Conservation (phyloP, 2,329 filamentous ascomycete genomes). For the Monilinia laxa region DNA sequence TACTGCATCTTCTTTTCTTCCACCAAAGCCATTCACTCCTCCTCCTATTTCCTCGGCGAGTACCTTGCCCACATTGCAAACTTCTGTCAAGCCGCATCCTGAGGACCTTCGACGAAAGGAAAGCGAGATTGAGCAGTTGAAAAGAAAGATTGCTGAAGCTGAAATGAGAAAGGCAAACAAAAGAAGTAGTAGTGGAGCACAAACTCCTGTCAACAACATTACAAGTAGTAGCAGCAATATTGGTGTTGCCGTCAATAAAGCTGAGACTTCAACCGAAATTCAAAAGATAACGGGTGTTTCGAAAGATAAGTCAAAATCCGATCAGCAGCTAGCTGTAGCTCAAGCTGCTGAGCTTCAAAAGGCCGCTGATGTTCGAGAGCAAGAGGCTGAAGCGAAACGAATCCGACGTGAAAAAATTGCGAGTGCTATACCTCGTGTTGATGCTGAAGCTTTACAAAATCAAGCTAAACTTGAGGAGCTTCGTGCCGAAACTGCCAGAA, state of each 20-base stretch:
- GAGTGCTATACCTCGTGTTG: conserved; percentile 37
- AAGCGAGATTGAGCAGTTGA: conserved; percentile 60
- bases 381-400: conserved; percentile 36
- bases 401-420: conserved; percentile 40
- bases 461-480: conserved; percentile 37
- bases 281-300: conserved; percentile 33
- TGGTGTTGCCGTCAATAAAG: conserved; percentile 27
- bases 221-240: conserved; percentile 22
- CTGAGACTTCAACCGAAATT: conserved; percentile 35
- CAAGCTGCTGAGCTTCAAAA: conserved; percentile 34
- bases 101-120: conserved; percentile 53
- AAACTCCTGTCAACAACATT: conserved; percentile 32
- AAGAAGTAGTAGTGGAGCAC: conserved; percentile 35
- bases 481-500: conserved; percentile 38
- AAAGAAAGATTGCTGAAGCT: conserved; percentile 43
- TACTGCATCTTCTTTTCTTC: conserved; percentile 45
- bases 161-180: conserved; percentile 37
- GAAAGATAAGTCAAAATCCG: conserved; percentile 28
- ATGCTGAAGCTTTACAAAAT: conserved; percentile 39
- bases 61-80: conserved; percentile 33
- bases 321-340: conserved; percentile 35
- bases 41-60: conserved; percentile 31
- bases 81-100: conserved; percentile 30
- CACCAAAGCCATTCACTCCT: conserved; percentile 41
- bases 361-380: conserved; percentile 31